Base-by-base conservation (phyloP, 2,329 filamentous ascomycete species). In the Paecilomyces formosus region DNA sequence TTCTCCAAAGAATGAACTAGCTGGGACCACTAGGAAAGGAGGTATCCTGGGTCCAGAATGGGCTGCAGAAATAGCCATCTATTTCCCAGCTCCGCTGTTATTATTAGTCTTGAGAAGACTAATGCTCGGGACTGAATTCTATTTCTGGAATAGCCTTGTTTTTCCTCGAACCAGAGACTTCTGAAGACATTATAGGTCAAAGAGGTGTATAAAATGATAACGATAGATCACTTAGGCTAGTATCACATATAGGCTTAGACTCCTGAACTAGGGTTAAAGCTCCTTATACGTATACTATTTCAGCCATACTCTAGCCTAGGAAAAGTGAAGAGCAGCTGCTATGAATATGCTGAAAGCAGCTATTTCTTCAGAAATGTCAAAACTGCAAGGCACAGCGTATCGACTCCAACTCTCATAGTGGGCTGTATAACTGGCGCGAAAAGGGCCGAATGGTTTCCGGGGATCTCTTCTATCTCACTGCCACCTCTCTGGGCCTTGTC, bases 361-460 rank as follows among this genome's bases (percentile, higher is more conserved):
- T 26, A 39, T 35, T 35, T 39, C 35, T 7, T 39, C 13, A 75
- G 61, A 54, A 74, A 74, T 0, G 72, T 80, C 73, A 85, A 72
- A 5, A 81, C 81, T 22, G 75, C 79, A 30, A 81, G 68, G 55
- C 77, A 77, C 65, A 84, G 70, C 1, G 80, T 81, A 70, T 84
- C 79, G 2, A 80, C 71, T 0, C 80, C 85, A 3, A 72, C 74
- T 60, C 61, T 77, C 73, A 88, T 68, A 0, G 85, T 87, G 7
- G 84, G 84, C 67, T 82, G 78, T 24, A 87, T 77, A 0, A 78
- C 79, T 4, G 84, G 85, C 31, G 81, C 80, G 71, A 87, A 88
- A 57, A 78, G 76, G 0, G 82, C 78, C 59, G 78, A 82, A 66
- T 88, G 85, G 62, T 87, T 87, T 0, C 79, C 79, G 0, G 85